Evolutionary conservation across 148 eudicot genomes (phyloP).

Genomic region (Fagopyrum esculentum): DNA sequence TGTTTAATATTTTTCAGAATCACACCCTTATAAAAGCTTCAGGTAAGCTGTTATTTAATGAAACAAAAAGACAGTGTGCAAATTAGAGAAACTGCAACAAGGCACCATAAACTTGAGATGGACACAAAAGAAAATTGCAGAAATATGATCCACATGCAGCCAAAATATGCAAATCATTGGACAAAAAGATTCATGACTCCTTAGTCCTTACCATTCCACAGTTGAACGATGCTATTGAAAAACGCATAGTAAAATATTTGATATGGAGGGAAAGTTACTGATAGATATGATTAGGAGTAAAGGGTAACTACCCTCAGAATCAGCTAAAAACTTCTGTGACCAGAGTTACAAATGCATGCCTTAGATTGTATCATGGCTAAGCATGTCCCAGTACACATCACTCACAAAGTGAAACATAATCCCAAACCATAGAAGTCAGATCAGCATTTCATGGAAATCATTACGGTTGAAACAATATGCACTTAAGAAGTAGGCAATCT

Average conservation of each 20-base stretch:
- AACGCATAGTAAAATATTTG: too few species aligned
- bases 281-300: too few species aligned
- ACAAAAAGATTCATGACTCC: not conserved
- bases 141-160: not conserved
- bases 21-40: too few species aligned
- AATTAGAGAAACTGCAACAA: not conserved
- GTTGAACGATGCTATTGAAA: too few species aligned
- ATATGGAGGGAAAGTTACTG: too few species aligned
- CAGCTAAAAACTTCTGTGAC: not conserved
- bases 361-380: not conserved
- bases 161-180: not conserved
- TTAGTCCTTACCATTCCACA: not conserved
- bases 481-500: not conserved
- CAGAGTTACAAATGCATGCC: not conserved
- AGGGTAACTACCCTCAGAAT: not conserved
- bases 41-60: not conserved
- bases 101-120: not conserved
- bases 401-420: not conserved
- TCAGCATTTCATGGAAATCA: not conserved
- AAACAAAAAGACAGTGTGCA: not conserved
- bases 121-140: not conserved
- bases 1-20: too few species aligned
- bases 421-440: not conserved
- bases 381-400: not conserved
- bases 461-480: not conserved